Evolutionary conservation across 768 basidiomycete species (phyloP).

Genomic region (Galerina marginata): DNA sequence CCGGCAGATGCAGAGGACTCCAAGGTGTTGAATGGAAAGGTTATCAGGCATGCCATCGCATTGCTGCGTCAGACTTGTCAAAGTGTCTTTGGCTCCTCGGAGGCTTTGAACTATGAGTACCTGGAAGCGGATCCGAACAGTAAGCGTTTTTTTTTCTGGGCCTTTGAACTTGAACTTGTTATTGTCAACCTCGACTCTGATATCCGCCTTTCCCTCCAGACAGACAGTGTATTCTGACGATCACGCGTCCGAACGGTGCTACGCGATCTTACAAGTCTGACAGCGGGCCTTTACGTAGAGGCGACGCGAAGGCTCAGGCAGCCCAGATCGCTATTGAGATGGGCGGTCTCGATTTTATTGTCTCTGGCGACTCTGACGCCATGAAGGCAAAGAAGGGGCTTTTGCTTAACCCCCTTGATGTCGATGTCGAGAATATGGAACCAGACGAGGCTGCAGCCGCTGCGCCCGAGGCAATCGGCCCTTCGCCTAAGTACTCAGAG

Average conservation of each 20-base stretch:
- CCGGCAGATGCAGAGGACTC: slow-evolving; percentile 14
- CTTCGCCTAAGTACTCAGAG: slow-evolving; percentile 19
- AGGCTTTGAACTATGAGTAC: slow-evolving; percentile 52
- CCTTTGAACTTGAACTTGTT: not conserved
- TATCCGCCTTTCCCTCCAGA: slow-evolving; percentile 35
- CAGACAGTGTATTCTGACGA: slow-evolving; percentile 66
- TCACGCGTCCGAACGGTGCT: slow-evolving; percentile 58
- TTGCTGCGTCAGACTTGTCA: slow-evolving; percentile 49
- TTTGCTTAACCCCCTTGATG: slow-evolving; percentile 37
- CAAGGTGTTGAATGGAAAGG: slow-evolving; percentile 9
- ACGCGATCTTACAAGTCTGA: slow-evolving; percentile 60
- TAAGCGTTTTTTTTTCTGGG: slow-evolving; percentile 26
- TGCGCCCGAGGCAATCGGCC: not conserved
- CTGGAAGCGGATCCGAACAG: slow-evolving; percentile 45
- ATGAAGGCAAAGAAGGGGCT: slow-evolving; percentile 38
- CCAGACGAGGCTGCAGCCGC: slow-evolving; percentile 13
- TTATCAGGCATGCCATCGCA: slow-evolving; percentile 26
- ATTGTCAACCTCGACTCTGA: not conserved
- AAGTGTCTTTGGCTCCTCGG: slow-evolving; percentile 44
- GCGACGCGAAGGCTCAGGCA: slow-evolving; percentile 58
- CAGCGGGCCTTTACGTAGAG: slow-evolving; percentile 46
- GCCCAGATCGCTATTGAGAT: slow-evolving; percentile 61
- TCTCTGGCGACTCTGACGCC: slow-evolving; percentile 44
- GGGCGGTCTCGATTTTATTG: slow-evolving; percentile 66
- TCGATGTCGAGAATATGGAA: slow-evolving; percentile 25